Evolutionary conservation across 176 grass and related monocot genomes (phyloP), one percentile per base, ranked within the genome.

Genomic region (Eremochloa ophiuroides): DNA sequence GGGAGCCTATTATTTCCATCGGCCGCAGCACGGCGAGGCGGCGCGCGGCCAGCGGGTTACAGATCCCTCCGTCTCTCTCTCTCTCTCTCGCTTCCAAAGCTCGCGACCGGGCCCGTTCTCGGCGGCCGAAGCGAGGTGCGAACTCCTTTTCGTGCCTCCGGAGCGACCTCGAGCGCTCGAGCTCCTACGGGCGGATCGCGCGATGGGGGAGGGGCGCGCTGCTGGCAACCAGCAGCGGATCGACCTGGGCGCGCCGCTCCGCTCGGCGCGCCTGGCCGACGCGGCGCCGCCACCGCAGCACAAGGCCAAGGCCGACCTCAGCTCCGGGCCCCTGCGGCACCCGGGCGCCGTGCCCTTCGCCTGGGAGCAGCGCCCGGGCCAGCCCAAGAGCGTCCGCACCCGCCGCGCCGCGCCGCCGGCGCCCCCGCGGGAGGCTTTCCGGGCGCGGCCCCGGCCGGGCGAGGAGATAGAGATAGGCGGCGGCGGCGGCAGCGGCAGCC

Each of bases 291-390:
- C 88, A 66, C 93, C 91, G 2, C 70, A 42, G 41, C 71, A 87
- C 80, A 93, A 72, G 58, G 26, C 85, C 80, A 93, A 72, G 58
- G 26, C 85, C 20, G 93, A 87, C 42, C 80, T 93, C 79, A 81
- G 81, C 33, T 96, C 93, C 41, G 97, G 97, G 66, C 93, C 93
- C 12, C 46, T 93, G 23, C 30, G 87, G 10, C 91, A 90, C 61
- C 93, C 97, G 1, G 93, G 93, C 58, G 77, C 90, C 50, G 87
- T 99, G 71, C 93, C 93, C 28, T 99, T 99, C 69, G 74, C 88
- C 20, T 99, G 93, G 97, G 97, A 99, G 87, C 87, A 96, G 28
- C 81, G 82, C 12, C 93, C 93, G 5, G 91, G 93, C n/a, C 89
- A 87, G 53, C 97, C 97, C 51, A 99, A 99, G 88, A 85, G 83